Percentiles rank a stretch among this genome's conserved stretches.
Evolutionary conservation across 805 yeast species (phyloP).

Genomic region (Candida cerambycidarum): DNA sequence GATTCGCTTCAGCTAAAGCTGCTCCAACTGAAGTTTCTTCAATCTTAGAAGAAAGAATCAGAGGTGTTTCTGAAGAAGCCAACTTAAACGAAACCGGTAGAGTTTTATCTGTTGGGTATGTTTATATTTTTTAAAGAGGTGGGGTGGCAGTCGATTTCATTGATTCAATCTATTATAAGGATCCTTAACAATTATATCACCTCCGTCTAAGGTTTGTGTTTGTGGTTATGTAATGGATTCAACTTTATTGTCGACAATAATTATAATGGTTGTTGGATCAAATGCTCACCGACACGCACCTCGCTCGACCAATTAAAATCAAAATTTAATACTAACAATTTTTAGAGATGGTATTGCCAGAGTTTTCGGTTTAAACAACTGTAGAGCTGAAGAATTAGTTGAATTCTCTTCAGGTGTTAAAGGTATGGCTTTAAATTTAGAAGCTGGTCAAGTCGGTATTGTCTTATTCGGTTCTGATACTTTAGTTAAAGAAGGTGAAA

Average conservation of each 20-base stretch:
- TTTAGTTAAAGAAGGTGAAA: constrained; percentile 98
- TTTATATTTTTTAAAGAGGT: constrained; percentile 19
- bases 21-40: constrained; percentile 99
- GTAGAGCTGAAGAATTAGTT: constrained; percentile 99
- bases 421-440: constrained; percentile 99
- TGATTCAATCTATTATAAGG: background rate
- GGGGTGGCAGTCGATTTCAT: background rate
- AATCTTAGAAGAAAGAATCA: constrained; percentile 97
- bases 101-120: constrained; percentile 95
- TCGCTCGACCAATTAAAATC: constrained; percentile 17
- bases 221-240: no score
- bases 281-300: constrained; percentile 7
- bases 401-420: constrained; percentile 99
- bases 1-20: constrained; percentile 95
- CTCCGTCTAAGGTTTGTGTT: background rate
- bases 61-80: constrained; percentile 98
- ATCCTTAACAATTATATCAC: background rate
- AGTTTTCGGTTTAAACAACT: constrained; percentile 98
- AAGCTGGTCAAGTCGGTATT: constrained; percentile 99
- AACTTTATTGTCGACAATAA: no score
- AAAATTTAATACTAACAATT: constrained; percentile 34
- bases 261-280: no score
- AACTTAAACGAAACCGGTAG: constrained; percentile 99
- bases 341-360: constrained; percentile 99
- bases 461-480: constrained; percentile 99